A percentile compares a stretch with the other conserved stretches of the same genome.
phyloP scores from a whole-genome alignment of 805 yeast species.

The Starmera amethionina region DNA sequence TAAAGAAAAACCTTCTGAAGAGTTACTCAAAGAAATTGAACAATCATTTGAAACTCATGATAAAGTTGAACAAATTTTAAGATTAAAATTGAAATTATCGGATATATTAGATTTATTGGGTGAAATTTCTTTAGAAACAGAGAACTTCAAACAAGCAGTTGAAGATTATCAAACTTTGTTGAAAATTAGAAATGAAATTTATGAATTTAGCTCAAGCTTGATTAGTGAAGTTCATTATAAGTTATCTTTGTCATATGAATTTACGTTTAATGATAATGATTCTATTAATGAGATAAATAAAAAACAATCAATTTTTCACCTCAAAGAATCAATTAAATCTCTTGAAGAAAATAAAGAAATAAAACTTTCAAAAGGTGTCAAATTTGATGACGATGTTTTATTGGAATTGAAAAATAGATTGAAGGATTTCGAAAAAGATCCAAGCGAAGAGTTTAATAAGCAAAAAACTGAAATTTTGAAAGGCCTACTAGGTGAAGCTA shows the following conservation, averaged over 20 bases:
- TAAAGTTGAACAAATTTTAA: conserved; percentile 21
- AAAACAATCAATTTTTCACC: conserved; percentile 42
- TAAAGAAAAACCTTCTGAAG: conserved; percentile 3
- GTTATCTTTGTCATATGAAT: conserved; percentile 70
- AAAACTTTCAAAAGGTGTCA: conserved; percentile 26
- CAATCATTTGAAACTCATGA: background rate
- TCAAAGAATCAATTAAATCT: conserved; percentile 41
- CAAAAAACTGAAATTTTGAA: conserved; percentile 44
- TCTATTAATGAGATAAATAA: conserved; percentile 19
- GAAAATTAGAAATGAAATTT: conserved; percentile 41
- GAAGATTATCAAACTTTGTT: conserved; percentile 55
- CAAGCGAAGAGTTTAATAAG: conserved; percentile 35
- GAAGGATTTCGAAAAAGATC: conserved; percentile 43
- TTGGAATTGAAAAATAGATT: conserved; percentile 47
- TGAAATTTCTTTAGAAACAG: conserved; percentile 84
- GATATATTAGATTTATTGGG: conserved; percentile 77
- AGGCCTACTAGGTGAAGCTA: conserved; percentile 45
- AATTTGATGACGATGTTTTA: conserved; percentile 33
- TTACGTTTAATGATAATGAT: conserved; percentile 38
- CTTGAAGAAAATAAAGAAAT: conserved; percentile 29
- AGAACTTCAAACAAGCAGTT: conserved; percentile 73
- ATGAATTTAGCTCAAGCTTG: conserved; percentile 38
- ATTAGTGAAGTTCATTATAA: conserved; percentile 77
- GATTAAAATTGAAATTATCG: conserved; percentile 42
- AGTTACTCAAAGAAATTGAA: too few relatives aligned